A percentile compares a stretch with the other conserved stretches of the same genome.
These are phyloP conservation scores for Blastocystis sp. DNA, from an alignment of 352 stramenopile species.

Conservation along the genomic window DNA sequence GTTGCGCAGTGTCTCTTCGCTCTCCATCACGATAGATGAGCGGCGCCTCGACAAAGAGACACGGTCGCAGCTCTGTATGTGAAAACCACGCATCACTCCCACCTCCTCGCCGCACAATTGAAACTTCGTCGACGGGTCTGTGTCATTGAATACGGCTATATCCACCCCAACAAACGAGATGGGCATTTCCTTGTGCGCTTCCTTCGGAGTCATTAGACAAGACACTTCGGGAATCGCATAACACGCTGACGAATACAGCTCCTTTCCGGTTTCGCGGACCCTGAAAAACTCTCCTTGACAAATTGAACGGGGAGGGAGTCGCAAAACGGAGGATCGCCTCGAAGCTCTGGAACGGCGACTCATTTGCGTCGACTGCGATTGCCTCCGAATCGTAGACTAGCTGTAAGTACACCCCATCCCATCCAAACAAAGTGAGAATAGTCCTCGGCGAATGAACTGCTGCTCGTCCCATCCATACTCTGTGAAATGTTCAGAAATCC, in stretches of 20 bases:
- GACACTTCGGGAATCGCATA: constrained; percentile 43
- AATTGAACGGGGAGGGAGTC: constrained; percentile 28
- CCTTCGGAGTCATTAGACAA: neutral
- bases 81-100: neutral
- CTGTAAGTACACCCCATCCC: no score
- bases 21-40: constrained; percentile 60
- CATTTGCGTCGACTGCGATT: neutral
- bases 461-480: neutral
- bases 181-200: neutral
- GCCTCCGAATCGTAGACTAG: neutral
- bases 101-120: neutral
- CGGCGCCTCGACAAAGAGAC: neutral
- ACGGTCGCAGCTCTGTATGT: constrained; percentile 19
- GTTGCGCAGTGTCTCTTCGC: constrained; percentile 50
- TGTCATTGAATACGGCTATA: constrained; percentile 37
- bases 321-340: neutral
- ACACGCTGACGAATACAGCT: constrained; percentile 40
- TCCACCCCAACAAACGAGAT: constrained; percentile 44
- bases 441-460: neutral
- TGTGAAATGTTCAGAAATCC: neutral
- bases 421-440: neutral
- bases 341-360: neutral
- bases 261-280: neutral
- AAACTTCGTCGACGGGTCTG: constrained; percentile 4
- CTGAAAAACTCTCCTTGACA: constrained; percentile 25